Conservation (phyloP, 2,329 filamentous ascomycete species). For the Aspergillus pseudoviridinutans region DNA sequence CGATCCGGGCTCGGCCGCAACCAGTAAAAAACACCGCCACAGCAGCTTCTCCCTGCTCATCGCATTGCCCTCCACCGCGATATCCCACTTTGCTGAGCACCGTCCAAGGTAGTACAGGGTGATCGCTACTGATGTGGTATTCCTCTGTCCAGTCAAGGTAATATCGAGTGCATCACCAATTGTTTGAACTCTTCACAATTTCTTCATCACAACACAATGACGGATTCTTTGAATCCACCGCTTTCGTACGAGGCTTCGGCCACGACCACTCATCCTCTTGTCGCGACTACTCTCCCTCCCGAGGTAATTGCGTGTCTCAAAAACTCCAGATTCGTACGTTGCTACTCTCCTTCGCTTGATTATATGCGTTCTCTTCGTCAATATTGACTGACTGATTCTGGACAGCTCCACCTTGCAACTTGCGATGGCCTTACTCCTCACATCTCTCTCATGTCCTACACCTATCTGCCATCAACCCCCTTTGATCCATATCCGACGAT, state of each 20-base stretch:
- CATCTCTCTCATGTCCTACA: slow-evolving; percentile 98
- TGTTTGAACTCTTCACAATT: not conserved
- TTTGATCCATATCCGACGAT: slow-evolving; percentile 72
- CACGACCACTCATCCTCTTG: slow-evolving; percentile 66
- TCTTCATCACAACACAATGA: slow-evolving; percentile 28
- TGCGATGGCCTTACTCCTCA: slow-evolving; percentile 79
- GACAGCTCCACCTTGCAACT: slow-evolving; percentile 89
- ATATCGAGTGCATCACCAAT: not conserved
- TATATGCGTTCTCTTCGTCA: slow-evolving; percentile 5
- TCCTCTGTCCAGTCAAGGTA: not conserved
- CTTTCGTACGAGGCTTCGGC: slow-evolving; percentile 73
- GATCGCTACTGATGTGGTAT: not conserved
- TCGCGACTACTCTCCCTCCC: slow-evolving; percentile 66
- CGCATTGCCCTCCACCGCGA: not conserved
- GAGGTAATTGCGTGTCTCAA: slow-evolving; percentile 89
- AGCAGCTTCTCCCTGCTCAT: not conserved
- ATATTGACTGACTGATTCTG: slow-evolving; percentile 3
- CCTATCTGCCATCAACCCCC: slow-evolving; percentile 78
- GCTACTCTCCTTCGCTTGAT: slow-evolving; percentile 10
- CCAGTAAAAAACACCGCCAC: slow-evolving; percentile 3
- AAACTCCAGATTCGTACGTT: slow-evolving; percentile 85
- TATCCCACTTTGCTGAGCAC: not conserved
- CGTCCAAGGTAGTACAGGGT: not conserved
- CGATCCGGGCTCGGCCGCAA: slow-evolving; percentile 5
- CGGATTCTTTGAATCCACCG: slow-evolving; percentile 56